A percentile compares a stretch with the other conserved stretches of the same genome.
Conservation (phyloP, 768 basidiomycete genomes). For the Russula foetens region DNA sequence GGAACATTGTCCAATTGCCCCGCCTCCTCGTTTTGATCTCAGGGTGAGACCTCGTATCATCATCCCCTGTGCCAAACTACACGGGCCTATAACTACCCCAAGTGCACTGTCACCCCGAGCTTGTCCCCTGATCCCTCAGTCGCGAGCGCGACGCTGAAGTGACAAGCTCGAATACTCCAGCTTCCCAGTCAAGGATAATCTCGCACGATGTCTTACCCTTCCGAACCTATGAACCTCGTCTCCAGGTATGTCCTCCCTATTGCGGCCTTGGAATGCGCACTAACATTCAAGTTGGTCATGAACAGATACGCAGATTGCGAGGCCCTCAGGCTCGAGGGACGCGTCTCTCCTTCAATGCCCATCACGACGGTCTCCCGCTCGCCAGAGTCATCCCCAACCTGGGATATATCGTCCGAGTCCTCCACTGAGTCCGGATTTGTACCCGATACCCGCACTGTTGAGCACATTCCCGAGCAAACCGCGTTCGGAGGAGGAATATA, state of each 20-base stretch:
- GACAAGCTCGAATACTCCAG: no score
- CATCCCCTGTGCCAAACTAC: background rate
- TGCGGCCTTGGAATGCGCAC: background rate
- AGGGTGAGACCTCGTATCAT: background rate
- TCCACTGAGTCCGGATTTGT: slow-evolving; percentile 2
- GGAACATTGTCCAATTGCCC: background rate
- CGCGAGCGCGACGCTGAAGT: no score
- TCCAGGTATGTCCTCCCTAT: background rate
- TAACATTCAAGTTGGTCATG: background rate
- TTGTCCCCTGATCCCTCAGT: background rate
- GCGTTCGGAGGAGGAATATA: slow-evolving; percentile 2
- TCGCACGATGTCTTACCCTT: background rate
- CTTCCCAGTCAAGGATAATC: background rate
- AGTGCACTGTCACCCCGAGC: background rate
- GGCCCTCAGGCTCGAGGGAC: background rate
- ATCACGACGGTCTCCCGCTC: background rate
- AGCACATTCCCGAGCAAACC: background rate
- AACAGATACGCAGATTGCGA: background rate
- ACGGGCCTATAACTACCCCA: background rate
- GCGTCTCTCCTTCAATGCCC: background rate
- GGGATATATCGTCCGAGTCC: slow-evolving; percentile 9
- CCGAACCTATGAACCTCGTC: background rate
- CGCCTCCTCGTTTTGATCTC: background rate
- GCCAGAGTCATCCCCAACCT: background rate
- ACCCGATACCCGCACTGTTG: background rate